These are phyloP conservation scores for Boletus speciosus DNA, from an alignment of 768 basidiomycete genomes.

Conservation along the genomic window DNA sequence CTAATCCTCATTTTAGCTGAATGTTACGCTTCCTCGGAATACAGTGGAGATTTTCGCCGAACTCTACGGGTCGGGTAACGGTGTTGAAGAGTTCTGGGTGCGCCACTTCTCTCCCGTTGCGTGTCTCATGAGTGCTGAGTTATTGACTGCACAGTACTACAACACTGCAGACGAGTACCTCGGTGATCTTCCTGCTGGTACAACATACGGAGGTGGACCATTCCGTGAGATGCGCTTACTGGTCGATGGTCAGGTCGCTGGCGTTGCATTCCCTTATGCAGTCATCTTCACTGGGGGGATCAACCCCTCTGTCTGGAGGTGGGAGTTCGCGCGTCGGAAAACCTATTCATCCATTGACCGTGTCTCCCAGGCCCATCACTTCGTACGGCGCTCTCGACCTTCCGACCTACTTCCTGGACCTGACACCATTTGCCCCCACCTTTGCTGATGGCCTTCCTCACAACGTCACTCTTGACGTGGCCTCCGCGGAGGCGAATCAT, in stretches of 20 bases:
- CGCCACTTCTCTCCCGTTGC: constrained; percentile 5
- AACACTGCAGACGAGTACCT: constrained; percentile 63
- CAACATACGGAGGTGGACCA: constrained; percentile 48
- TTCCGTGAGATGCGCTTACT: constrained; percentile 62
- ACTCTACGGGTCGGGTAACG: constrained; percentile 66
- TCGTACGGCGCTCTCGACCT: constrained; percentile 75
- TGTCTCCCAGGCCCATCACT: constrained; percentile 54
- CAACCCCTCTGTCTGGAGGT: constrained; percentile 68
- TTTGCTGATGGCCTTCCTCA: constrained; percentile 69
- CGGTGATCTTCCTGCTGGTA: constrained; percentile 46
- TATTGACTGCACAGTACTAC: constrained; percentile 48
- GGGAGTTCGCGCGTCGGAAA: constrained; percentile 1
- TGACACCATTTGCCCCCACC: constrained; percentile 73
- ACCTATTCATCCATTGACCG: neutral
- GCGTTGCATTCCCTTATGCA: constrained; percentile 54
- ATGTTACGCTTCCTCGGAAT: constrained; percentile 67
- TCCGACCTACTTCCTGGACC: constrained; percentile 73
- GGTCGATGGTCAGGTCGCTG: constrained; percentile 54
- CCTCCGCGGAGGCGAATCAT: constrained; percentile 63
- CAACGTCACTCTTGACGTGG: constrained; percentile 68
- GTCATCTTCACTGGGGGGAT: constrained; percentile 76
- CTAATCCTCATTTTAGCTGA: constrained; percentile 39
- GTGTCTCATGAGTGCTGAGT: neutral
- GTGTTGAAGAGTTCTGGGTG: constrained; percentile 78
- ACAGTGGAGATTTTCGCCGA: constrained; percentile 67